Conservation (phyloP, 257 asterid genomes). For the Capsicum baccatum region DNA sequence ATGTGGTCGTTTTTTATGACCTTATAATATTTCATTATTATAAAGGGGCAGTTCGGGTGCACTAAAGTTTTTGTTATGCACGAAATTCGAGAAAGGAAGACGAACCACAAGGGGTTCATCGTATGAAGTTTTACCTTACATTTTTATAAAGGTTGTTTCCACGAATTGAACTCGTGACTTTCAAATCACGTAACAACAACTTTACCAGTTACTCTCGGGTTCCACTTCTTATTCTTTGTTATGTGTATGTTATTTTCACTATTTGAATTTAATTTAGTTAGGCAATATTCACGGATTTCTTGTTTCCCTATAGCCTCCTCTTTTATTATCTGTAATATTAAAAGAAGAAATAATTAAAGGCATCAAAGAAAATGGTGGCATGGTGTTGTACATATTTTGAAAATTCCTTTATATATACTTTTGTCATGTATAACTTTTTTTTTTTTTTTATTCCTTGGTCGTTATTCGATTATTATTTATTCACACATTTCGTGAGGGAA, state of each 20-base stretch:
- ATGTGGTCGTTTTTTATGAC: constrained; percentile 36
- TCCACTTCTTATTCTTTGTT: not conserved
- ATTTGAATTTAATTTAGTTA: constrained; percentile 42
- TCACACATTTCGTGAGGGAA: not conserved
- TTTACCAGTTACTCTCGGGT: too few relatives aligned
- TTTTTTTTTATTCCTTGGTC: not conserved
- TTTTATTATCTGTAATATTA: constrained; percentile 33
- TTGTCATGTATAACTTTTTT: not conserved
- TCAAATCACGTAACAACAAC: too few relatives aligned
- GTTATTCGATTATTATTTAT: constrained; percentile 1
- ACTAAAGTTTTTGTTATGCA: too few relatives aligned
- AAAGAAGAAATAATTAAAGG: constrained; percentile 33
- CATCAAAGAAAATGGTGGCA: not conserved
- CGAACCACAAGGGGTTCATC: too few relatives aligned
- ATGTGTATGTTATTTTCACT: constrained; percentile 43
- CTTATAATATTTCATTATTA: not conserved
- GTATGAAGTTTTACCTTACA: too few relatives aligned
- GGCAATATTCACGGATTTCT: constrained; percentile 59
- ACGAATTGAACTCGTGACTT: too few relatives aligned
- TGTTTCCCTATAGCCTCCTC: constrained; percentile 26
- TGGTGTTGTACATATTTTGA: not conserved
- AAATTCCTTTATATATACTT: constrained; percentile 3
- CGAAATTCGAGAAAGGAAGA: too few relatives aligned
- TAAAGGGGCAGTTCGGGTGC: too few relatives aligned
- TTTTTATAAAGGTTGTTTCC: too few relatives aligned